phyloP scores from a whole-genome alignment of 2,329 filamentous ascomycete species.

The Monosporascus cannonballus region DNA sequence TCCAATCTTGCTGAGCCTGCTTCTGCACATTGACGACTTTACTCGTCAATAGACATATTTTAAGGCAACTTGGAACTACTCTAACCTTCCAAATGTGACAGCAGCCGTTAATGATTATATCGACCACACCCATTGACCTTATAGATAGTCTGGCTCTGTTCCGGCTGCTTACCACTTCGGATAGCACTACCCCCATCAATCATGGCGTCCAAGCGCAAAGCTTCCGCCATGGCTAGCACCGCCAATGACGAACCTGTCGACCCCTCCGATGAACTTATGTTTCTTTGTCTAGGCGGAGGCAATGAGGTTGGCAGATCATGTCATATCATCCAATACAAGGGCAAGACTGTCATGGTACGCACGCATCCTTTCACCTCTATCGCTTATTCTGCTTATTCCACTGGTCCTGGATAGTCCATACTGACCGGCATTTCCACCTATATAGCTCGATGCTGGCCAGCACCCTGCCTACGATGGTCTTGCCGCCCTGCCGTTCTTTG shows the following conservation, averaged over 20 bases:
- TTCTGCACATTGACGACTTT: not conserved
- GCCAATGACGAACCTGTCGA: slow-evolving; percentile 80
- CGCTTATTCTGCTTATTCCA: not conserved
- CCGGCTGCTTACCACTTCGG: not conserved
- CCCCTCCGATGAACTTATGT: slow-evolving; percentile 88
- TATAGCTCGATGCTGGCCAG: slow-evolving; percentile 89
- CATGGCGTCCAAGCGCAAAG: slow-evolving; percentile 95
- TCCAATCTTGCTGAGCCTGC: no score
- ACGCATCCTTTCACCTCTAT: slow-evolving; percentile 5
- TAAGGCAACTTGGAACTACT: not conserved
- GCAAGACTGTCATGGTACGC: slow-evolving; percentile 95
- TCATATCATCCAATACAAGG: slow-evolving; percentile 98
- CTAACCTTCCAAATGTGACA: no score
- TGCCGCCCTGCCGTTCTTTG: slow-evolving; percentile 90
- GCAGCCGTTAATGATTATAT: no score
- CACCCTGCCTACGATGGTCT: slow-evolving; percentile 95
- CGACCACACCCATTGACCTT: no score
- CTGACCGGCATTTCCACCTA: slow-evolving; percentile 10
- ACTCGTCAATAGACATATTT: not conserved
- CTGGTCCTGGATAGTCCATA: slow-evolving; percentile 3
- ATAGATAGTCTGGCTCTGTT: no score
- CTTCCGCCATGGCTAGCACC: slow-evolving; percentile 62
- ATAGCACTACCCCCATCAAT: not conserved
- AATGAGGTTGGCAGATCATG: slow-evolving; percentile 97
- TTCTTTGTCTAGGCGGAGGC: slow-evolving; percentile 87